phyloP scores from a whole-genome alignment of 2,329 filamentous ascomycete species.

The Drechslerella dactyloides region DNA sequence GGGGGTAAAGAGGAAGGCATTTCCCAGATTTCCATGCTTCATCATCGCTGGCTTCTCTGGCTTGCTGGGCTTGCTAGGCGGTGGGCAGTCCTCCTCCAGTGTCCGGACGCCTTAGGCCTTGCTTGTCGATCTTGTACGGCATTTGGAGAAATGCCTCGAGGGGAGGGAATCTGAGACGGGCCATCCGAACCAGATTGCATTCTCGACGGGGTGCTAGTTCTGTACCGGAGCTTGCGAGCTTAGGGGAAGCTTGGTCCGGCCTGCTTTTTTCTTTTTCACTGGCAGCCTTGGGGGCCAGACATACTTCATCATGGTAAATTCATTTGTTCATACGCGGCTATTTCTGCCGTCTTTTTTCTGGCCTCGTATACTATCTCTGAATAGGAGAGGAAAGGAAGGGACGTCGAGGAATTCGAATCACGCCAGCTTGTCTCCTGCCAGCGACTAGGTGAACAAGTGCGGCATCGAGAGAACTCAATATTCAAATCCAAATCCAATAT shows the following conservation, averaged over 20 bases:
- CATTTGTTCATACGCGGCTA: neutral
- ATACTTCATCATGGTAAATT: too few species aligned
- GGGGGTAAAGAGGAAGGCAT: slow-evolving; percentile 44
- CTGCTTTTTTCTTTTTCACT: neutral
- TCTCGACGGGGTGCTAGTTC: slow-evolving; percentile 14
- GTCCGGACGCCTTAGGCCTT: neutral
- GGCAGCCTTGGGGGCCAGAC: neutral
- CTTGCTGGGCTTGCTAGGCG: slow-evolving; percentile 8
- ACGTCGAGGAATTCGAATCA: neutral
- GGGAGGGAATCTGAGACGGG: slow-evolving; percentile 48
- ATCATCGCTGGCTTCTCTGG: slow-evolving; percentile 41
- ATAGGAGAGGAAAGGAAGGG: neutral
- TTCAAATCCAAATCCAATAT: too few species aligned
- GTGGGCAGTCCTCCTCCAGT: too few species aligned
- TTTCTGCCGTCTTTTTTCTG: neutral
- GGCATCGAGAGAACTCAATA: too few species aligned
- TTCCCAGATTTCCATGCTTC: slow-evolving; percentile 16
- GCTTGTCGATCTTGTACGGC: slow-evolving; percentile 48
- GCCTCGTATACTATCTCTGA: neutral
- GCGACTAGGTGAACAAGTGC: too few species aligned
- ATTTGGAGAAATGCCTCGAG: slow-evolving; percentile 48
- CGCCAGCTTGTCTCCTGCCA: too few species aligned
- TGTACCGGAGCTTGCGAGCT: too few species aligned
- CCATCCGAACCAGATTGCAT: slow-evolving; percentile 42
- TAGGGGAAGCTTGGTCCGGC: slow-evolving; percentile 5